Evolutionary conservation across 2,329 filamentous ascomycete genomes (phyloP), one percentile per base, ranked within the genome.

Genomic region (Penicillium sp.): DNA sequence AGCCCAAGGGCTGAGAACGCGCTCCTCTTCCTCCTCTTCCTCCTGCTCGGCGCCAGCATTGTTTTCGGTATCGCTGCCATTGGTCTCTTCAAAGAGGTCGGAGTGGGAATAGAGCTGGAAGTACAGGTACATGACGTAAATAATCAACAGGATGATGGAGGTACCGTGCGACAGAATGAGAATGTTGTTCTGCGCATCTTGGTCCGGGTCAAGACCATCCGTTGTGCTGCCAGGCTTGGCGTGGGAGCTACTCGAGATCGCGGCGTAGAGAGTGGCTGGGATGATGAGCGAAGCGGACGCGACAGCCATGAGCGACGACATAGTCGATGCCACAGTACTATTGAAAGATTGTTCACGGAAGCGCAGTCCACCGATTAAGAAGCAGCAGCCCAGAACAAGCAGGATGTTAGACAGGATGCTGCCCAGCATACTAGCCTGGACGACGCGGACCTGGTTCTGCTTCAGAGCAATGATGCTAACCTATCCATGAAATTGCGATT

Each of bases 341-440:
- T 80, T 79, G 70, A 80, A 80, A 3, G 67, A 76, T 69, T 93
- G 89, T 70, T 93, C 87, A 41, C 81, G 81, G 74, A 86, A 84
- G 58, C 80, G 79, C 56, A 91, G 76, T 30, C 89, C 89, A 51
- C 89, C 89, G 51, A 89, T 82, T 61, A 91, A 78, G 76, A 91
- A 91, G 73, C 88, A 91, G 80, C 89, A 90, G 64, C 88, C 88
- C 69, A 91, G 82, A 43, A 91, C 93, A 19, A 97, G 84, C 7
- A 97, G 82, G 61, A 97, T 87, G 74, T 97, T 97, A 61, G 93
- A 97, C 36, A 97, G 80, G 64, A 97, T 96, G 67, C 90, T 95
- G 44, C 94, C 93, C 32, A 97, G 85, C 92, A 97, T 97, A 60
- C 91, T 96, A 18, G 93, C 89, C 76, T 97, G 94, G n/a, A 97